Evolutionary conservation across 2,329 filamentous ascomycete genomes (phyloP), one percentile per base, ranked within the genome.

Genomic region (Penicillium brasilianum): DNA sequence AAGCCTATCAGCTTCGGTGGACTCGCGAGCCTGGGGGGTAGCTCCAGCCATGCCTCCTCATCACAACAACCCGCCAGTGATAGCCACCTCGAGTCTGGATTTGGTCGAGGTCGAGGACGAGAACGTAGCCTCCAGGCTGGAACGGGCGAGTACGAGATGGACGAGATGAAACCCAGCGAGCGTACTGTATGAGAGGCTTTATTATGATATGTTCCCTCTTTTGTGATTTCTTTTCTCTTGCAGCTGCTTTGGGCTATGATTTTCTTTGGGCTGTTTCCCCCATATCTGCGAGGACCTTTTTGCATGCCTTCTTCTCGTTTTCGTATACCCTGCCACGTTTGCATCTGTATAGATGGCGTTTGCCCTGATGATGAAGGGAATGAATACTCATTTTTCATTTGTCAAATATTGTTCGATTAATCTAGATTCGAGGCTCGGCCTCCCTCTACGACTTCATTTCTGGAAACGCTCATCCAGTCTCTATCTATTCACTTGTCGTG

Each of bases 1-100:
- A 85, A 88, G 71, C 94, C 95, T 11, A 96, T 98, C 69, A 89
- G 87, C 61, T 97, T 98, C 73, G 92, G 92, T 20, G 89, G 89
- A 2, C 71, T 72, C 73, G 92, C 92, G 20, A 89, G 89, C 2
- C 71, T 72, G n/a, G 68, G 61, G 11, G 62, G 66, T 39, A 69
- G 60, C 43, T 69, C 65, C 36, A 68, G 60, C 32, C 62, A 66
- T 22, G 58, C 59, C 16, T 59, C 64, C 16, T 62, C 64, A 3
- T 65, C 64, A n/a, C 62, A 60, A 32, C 61, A 58, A 30, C 39
- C 36, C 43, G 57, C 36, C 52, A 64, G 18, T 8, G 66, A 71
- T 50, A 65, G 62, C 16, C 67, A 69, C 44, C 58, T 65, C n/a
- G 63, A 68, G 44, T 67, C 68, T 2, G 67, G 67, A 18, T 68